phyloP scores from a whole-genome alignment of 176 grass and related monocot species.

The Eragrostis nindensis region DNA sequence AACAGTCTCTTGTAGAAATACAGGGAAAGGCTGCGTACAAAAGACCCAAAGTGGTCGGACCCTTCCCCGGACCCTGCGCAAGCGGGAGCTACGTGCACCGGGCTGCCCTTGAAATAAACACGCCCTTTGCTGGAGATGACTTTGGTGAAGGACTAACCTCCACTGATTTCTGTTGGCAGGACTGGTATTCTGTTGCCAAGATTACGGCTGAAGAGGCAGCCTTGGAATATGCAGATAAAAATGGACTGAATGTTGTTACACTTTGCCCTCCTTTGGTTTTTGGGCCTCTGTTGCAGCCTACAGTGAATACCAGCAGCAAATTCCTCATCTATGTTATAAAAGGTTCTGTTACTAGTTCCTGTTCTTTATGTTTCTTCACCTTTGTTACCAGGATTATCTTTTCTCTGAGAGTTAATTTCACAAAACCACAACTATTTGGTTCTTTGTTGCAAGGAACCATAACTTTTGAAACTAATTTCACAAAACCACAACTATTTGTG shows the following conservation, averaged over 20 bases:
- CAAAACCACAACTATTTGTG: too few relatives aligned
- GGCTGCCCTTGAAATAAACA: too few relatives aligned
- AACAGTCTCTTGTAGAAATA: too few relatives aligned
- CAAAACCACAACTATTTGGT: too few relatives aligned
- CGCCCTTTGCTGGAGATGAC: background rate
- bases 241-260: conserved; percentile 44
- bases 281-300: conserved; percentile 47
- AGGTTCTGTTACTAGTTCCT: conserved; percentile 22
- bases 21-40: too few relatives aligned
- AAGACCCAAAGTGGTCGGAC: too few relatives aligned
- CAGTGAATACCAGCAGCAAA: conserved; percentile 44
- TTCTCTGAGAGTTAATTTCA: too few relatives aligned
- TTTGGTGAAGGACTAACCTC: background rate
- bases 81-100: too few relatives aligned
- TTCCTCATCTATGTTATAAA: conserved; percentile 50
- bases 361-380: conserved; percentile 2
- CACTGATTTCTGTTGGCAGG: conserved; percentile 29
- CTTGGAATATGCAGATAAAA: conserved; percentile 38
- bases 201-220: conserved; percentile 50
- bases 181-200: conserved; percentile 56
- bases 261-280: conserved; percentile 55
- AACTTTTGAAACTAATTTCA: too few relatives aligned
- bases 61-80: too few relatives aligned
- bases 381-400: conserved; percentile 2
- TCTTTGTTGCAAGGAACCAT: too few relatives aligned